Evolutionary conservation across 73 alveolate species (phyloP).

Genomic region (Strombidium stylifer): DNA sequence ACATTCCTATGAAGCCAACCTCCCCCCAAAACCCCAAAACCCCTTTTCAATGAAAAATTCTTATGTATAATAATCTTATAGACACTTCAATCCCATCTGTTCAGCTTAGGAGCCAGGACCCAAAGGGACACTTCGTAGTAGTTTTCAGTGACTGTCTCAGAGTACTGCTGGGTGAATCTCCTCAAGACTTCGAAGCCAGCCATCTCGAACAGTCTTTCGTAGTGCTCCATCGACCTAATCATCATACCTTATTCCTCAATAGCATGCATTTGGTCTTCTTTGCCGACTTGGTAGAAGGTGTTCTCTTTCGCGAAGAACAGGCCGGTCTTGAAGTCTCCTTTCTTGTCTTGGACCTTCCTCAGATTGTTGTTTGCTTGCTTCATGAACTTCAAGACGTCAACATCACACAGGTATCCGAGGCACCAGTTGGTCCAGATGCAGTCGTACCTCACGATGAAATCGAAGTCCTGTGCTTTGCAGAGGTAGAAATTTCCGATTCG

Average conservation of each 20-base stretch:
- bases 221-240: constrained; percentile 43
- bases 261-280: constrained; percentile 51
- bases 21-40: no score
- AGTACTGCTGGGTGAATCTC: no score
- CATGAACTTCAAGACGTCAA: constrained; percentile 62
- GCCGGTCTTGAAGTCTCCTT: constrained; percentile 16
- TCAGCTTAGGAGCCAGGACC: no score
- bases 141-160: no score
- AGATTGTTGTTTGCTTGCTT: no score
- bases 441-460: constrained; percentile 62
- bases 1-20: no score
- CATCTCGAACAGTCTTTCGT: constrained; percentile 39
- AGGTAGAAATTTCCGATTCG: no score
- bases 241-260: constrained; percentile 60
- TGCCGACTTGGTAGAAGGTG: no score
- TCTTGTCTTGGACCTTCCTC: constrained; percentile 40
- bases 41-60: no score
- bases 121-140: no score
- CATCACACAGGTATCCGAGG: constrained; percentile 63
- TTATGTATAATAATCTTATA: no score
- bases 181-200: constrained; percentile 51
- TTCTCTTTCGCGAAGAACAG: constrained; percentile 76
- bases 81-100: no score
- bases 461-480: constrained; percentile 58
- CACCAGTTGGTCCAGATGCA: constrained; percentile 80